These are phyloP conservation scores for Myriangium duriaei DNA, from an alignment of 2,329 filamentous ascomycete genomes.

Conservation along the genomic window DNA sequence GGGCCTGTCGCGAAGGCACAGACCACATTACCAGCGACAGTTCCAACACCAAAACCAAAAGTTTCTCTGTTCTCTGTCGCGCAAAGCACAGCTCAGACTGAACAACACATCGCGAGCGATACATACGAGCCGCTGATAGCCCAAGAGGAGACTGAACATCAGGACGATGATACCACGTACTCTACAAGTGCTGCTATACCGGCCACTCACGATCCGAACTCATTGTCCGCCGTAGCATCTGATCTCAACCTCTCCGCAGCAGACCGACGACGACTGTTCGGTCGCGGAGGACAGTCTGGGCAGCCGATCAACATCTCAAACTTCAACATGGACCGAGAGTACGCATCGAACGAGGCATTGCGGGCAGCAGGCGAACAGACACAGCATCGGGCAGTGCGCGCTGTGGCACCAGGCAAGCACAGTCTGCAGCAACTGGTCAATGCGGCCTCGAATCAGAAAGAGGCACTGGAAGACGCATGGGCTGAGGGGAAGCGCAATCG, in stretches of 20 bases:
- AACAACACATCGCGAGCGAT: conserved; percentile 13
- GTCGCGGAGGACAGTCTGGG: conserved; percentile 40
- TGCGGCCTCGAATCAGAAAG: conserved; percentile 67
- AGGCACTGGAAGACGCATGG: conserved; percentile 86
- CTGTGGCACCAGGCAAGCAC: conserved; percentile 79
- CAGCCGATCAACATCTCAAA: conserved; percentile 59
- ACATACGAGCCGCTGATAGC: conserved; percentile 28
- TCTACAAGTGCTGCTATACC: conserved; percentile 11
- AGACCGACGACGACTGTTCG: conserved; percentile 73
- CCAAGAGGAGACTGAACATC: conserved; percentile 2
- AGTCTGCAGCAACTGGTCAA: conserved; percentile 78
- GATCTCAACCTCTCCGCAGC: conserved; percentile 68
- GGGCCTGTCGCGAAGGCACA: conserved; percentile 9
- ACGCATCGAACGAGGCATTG: conserved; percentile 68
- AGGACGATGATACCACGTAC: background rate
- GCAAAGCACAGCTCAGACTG: conserved; percentile 21
- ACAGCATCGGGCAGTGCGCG: conserved; percentile 67
- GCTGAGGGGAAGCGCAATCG: conserved; percentile 67
- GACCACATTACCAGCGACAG: conserved; percentile 6
- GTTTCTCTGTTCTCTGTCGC: conserved; percentile 59
- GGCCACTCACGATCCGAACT: conserved; percentile 29
- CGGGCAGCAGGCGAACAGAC: conserved; percentile 56
- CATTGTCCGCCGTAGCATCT: conserved; percentile 58
- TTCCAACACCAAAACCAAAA: conserved; percentile 40
- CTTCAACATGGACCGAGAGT: conserved; percentile 83